Evolutionary conservation across 257 asterid species (phyloP), one percentile per base, ranked within the genome.

Genomic region (Primulina huaijiensis): DNA sequence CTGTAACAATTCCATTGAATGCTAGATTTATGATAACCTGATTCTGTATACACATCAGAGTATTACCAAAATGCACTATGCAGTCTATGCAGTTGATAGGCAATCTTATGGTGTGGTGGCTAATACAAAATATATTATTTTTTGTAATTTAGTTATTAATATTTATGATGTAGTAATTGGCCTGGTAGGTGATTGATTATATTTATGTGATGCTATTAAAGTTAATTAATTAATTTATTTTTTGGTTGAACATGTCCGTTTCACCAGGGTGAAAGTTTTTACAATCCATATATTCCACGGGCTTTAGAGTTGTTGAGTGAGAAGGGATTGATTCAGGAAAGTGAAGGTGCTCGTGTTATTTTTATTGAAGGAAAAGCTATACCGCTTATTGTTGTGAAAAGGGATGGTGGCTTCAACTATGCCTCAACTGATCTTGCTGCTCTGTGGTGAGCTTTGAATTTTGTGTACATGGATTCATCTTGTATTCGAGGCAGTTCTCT

Each of bases 351-450:
- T 29, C 94, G 92, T 38, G 97, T 90, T 67, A 93, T 93, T 80
- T 90, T 76, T 82, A 92, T 90, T 72, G 85, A 89, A 83, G 97
- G 96, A 59, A 82, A 86, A 79, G 80, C 75, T 6, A 84, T 85
- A 40, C 97, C 99, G 30, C 89, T 93, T 68, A 93, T 93, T 64
- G 99, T 93, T 71, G 90, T 93, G 77, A 90, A 93, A 87, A 87
- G 76, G 56, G 99, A 93, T 76, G 99, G 99, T 79, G 97, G 97
- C 60, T 93, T 43, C 81, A 93, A 90, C 79, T 93, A 93, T 76
- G 94, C 99, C 72, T 90, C 99, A 57, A 93, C 99, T 52, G 99
- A 93, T 79, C 94, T 93, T 75, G 70, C 96, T 37, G 95, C 96
- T 65, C 69, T 93, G 79, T 90, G 97, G 97, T 93, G 71, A 83